Base-by-base conservation (phyloP, 352 stramenopile species). In the Globisporangium recalcitrans region DNA sequence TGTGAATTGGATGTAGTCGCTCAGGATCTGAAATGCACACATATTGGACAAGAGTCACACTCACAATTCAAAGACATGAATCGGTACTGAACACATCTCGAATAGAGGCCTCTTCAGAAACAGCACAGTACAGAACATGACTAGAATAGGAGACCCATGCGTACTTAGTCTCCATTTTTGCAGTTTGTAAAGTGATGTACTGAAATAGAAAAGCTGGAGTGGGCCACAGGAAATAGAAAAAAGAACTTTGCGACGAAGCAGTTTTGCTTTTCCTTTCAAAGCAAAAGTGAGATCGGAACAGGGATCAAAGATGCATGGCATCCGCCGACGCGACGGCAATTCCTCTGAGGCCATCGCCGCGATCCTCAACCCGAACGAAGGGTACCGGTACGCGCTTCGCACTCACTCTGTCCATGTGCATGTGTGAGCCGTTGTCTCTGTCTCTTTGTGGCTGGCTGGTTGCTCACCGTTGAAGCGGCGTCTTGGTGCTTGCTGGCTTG, bases 311-410 rank as follows among this genome's bases (percentile, higher is more conserved):
- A 61, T 40, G 8, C 62, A 68, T 14, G 73, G 76, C 55, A 81
- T 77, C 67, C 80, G 82, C 11, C 76, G 72, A 21, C 80, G 80
- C 55, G 78, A 90, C 56, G 77, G 73, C 58, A 91, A 90, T 68
- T 77, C 80, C 14, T 88, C 80, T n/a, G 76, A 87, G 44, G 74
- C 78, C 26, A 78, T 91, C 53, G 80, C 73, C 22, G 80, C 75
- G 40, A 74, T 90, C 46, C 67, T 90, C 29, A 71, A 88, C 63
- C 82, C 80, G 47, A 72, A 86, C 55, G 77, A 85, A 56, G 75
- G 78, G 3, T 81, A 78, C 36, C 58, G 82, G 82, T 91, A 26
- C 7, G 44, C 1, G 1, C 49, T 62, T 16, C 0, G 49, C 14
- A 10, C 6, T 31, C n/a, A n/a, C n/a, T n/a, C n/a, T n/a, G n/a